phyloP scores from a whole-genome alignment of 768 basidiomycete genomes.

The Rhizopogon vulgaris region DNA sequence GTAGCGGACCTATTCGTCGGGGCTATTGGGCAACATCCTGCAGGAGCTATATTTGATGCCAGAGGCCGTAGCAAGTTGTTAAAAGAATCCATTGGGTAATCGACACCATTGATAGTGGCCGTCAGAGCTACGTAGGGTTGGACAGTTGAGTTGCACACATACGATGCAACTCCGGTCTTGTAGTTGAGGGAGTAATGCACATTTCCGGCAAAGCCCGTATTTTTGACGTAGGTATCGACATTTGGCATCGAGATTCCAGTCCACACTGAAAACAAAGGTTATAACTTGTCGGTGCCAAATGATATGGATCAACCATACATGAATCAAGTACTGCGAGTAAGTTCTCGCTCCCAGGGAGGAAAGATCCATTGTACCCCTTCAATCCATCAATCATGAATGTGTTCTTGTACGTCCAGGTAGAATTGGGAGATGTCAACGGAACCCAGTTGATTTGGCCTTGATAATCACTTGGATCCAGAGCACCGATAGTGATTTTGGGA shows the following conservation, averaged over 20 bases:
- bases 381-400: conserved; percentile 20
- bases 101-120: conserved; percentile 19
- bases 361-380: conserved; percentile 23
- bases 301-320: conserved; percentile 8
- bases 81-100: conserved; percentile 18
- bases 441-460: conserved; percentile 18
- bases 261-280: background rate
- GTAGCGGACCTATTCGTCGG: background rate
- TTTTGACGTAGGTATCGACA: background rate
- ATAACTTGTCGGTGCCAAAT: background rate
- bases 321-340: conserved; percentile 20
- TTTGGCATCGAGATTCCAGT: background rate
- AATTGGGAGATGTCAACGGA: conserved; percentile 14
- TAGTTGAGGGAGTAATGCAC: background rate
- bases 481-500: conserved; percentile 22
- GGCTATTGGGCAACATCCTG: background rate
- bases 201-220: background rate
- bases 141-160: conserved; percentile 14
- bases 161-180: conserved; percentile 3
- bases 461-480: conserved; percentile 15
- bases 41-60: background rate
- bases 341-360: conserved; percentile 13
- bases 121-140: conserved; percentile 14
- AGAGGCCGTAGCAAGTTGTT: conserved; percentile 12
- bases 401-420: conserved; percentile 12